Evolutionary conservation across 805 yeast genomes (phyloP), one percentile per base, ranked within the genome.

Genomic region (Vanderwaltozyma yarrowii): DNA sequence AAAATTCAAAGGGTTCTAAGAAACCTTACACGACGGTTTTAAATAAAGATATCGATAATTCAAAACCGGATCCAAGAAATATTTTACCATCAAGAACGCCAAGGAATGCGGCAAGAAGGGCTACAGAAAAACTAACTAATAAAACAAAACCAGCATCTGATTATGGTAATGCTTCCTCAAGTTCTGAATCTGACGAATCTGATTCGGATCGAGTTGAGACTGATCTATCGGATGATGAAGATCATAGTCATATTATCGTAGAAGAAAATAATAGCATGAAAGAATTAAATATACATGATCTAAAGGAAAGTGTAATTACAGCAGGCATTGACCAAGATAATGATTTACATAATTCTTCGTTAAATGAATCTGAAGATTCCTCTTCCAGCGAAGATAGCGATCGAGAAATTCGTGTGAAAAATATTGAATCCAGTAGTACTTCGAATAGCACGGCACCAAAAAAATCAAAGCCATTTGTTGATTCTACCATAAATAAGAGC

Each of bases 401-500:
- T 19, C 12, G 30, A 14, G 17, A 28, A n/a, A 18, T 28, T 5
- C 11, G 5, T 16, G 11, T 28, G 5, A 28, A 28, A 16, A 14
- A 28, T 11, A 28, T 28, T 28, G 30, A 14, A 15, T 28, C 17
- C 6, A 9, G 6, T 21, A 21, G 23, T 9, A 21, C 23, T 21
- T n/a, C n/a, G n/a, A 21, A 21, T 28, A 28, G 18, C 7, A 16
- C 7, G 12, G 5, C 17, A 28, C 5, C 16, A 18, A 24, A 12
- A n/a, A 16, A 12, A 12, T 21, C 47, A 36, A 52, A 12, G 50
- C 51, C 11, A 50, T 39, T 45, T 55, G 57, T 36, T 70, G 65
- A 41, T 51, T 70, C 19, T 59, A 61, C 47, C 62, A 70, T 3
- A 65, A 65, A 40, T 50, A 60, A 9, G 74, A 8, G 17, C 16